phyloP scores from a whole-genome alignment of 805 yeast genomes.

The Teunomyces kruisii region DNA sequence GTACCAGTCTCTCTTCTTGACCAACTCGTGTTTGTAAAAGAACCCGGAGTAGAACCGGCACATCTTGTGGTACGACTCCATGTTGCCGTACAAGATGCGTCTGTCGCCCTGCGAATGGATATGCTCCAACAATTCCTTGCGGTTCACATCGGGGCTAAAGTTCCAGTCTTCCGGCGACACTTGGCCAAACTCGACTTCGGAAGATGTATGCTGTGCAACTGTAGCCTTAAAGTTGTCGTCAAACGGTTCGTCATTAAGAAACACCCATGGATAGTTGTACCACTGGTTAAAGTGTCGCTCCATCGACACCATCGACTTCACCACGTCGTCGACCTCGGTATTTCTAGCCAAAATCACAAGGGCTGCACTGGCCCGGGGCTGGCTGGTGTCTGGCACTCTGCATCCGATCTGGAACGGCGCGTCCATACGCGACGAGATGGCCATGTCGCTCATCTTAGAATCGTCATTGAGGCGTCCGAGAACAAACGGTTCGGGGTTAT shows the following conservation, averaged over 20 bases:
- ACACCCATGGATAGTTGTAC: slow-evolving; percentile 91
- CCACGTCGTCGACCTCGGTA: slow-evolving; percentile 73
- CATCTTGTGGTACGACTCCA: slow-evolving; percentile 88
- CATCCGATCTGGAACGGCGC: slow-evolving; percentile 59
- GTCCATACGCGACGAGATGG: slow-evolving; percentile 22
- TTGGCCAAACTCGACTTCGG: slow-evolving; percentile 70
- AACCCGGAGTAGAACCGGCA: slow-evolving; percentile 85
- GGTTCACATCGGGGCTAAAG: slow-evolving; percentile 46
- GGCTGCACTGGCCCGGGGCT: slow-evolving; percentile 72
- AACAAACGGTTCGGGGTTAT: background rate
- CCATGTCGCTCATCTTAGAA: slow-evolving; percentile 12
- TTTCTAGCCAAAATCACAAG: slow-evolving; percentile 83
- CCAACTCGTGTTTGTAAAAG: slow-evolving; percentile 77
- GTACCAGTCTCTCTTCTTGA: slow-evolving; percentile 78
- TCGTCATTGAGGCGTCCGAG: background rate
- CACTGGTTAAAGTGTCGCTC: slow-evolving; percentile 92
- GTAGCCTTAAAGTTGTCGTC: slow-evolving; percentile 57
- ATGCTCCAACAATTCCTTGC: slow-evolving; percentile 49
- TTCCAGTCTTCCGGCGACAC: slow-evolving; percentile 67
- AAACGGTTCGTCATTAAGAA: slow-evolving; percentile 80
- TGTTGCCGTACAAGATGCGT: slow-evolving; percentile 77
- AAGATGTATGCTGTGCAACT: slow-evolving; percentile 53
- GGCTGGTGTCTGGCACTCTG: slow-evolving; percentile 37
- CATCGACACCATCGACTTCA: slow-evolving; percentile 66
- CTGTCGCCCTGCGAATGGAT: slow-evolving; percentile 81